Evolutionary conservation across 2,329 filamentous ascomycete genomes (phyloP).

Genomic region (Nemania sp.): DNA sequence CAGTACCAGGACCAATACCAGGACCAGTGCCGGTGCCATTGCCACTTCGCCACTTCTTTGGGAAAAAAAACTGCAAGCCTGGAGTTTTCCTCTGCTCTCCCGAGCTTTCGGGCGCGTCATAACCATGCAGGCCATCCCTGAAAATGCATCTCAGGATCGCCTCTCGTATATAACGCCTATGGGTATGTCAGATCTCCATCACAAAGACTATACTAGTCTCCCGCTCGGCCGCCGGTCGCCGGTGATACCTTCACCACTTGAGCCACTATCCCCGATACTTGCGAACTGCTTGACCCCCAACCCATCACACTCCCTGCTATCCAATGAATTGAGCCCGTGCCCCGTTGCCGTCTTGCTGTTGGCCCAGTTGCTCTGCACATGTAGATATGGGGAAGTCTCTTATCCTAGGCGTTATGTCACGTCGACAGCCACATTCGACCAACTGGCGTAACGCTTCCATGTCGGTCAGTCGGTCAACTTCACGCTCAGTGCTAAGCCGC

Average conservation of each 20-base stretch:
- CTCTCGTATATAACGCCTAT: slow-evolving; percentile 58
- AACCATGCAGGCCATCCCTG: slow-evolving; percentile 51
- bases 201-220: slow-evolving; percentile 1
- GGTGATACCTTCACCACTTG: slow-evolving; percentile 23
- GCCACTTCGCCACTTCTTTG: neutral
- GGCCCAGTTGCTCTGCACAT: slow-evolving; percentile 43
- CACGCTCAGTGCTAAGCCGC: slow-evolving; percentile 11
- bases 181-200: slow-evolving; percentile 50
- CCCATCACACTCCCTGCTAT: slow-evolving; percentile 36
- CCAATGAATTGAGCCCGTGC: slow-evolving; percentile 58
- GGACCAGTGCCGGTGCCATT: neutral
- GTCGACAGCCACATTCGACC: slow-evolving; percentile 35
- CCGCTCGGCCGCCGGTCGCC: slow-evolving; percentile 8
- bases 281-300: slow-evolving; percentile 25
- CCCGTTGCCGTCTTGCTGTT: slow-evolving; percentile 49
- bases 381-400: slow-evolving; percentile 40
- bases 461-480: slow-evolving; percentile 13
- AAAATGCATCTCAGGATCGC: slow-evolving; percentile 51
- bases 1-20: neutral
- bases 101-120: slow-evolving; percentile 37
- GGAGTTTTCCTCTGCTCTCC: neutral
- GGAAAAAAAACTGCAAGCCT: no score
- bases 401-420: slow-evolving; percentile 29
- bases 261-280: slow-evolving; percentile 20
- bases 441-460: slow-evolving; percentile 24